Conservation (phyloP, 352 stramenopile genomes). For the Phytopythium chamaehyphon region DNA sequence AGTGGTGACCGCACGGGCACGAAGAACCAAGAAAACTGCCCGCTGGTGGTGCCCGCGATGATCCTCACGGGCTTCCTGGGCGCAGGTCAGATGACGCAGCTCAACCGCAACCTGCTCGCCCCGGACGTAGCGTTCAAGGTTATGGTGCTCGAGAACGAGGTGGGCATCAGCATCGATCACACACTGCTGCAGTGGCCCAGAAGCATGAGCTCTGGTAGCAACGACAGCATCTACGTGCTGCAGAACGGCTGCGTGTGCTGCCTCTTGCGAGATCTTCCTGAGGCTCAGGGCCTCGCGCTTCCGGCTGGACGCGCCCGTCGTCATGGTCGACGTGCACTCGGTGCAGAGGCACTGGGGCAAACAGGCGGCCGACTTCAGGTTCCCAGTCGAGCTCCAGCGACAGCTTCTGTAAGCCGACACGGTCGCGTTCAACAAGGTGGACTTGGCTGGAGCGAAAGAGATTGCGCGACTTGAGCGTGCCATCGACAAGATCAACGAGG, state of each 20-base stretch:
- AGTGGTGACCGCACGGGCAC: too few species aligned
- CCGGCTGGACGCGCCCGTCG: slow-evolving; percentile 94
- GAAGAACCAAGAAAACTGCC: too few species aligned
- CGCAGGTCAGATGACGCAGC: slow-evolving; percentile 94
- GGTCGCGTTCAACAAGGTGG: slow-evolving; percentile 71
- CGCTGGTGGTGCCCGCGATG: slow-evolving; percentile 71
- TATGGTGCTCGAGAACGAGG: slow-evolving; percentile 92
- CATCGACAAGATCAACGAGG: slow-evolving; percentile 43
- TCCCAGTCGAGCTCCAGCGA: slow-evolving; percentile 59
- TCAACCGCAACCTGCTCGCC: slow-evolving; percentile 93
- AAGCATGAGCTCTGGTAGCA: too few species aligned
- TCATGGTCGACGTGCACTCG: slow-evolving; percentile 91
- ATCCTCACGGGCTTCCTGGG: slow-evolving; percentile 95
- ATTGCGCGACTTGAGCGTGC: slow-evolving; percentile 25
- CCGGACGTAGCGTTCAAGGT: slow-evolving; percentile 89
- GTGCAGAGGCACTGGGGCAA: slow-evolving; percentile 36
- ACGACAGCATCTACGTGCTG: slow-evolving; percentile 94
- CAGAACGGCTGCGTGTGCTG: slow-evolving; percentile 99
- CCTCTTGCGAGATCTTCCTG: slow-evolving; percentile 93
- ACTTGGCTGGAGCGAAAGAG: slow-evolving; percentile 36
- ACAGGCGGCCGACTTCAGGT: slow-evolving; percentile 15
- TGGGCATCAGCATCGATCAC: slow-evolving; percentile 75
- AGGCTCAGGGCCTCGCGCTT: slow-evolving; percentile 88
- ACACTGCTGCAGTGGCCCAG: slow-evolving; percentile 27
- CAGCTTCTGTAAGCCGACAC: slow-evolving; percentile 69